Conservation (phyloP, 148 eudicot species). For the Vaccinium darrowii region DNA sequence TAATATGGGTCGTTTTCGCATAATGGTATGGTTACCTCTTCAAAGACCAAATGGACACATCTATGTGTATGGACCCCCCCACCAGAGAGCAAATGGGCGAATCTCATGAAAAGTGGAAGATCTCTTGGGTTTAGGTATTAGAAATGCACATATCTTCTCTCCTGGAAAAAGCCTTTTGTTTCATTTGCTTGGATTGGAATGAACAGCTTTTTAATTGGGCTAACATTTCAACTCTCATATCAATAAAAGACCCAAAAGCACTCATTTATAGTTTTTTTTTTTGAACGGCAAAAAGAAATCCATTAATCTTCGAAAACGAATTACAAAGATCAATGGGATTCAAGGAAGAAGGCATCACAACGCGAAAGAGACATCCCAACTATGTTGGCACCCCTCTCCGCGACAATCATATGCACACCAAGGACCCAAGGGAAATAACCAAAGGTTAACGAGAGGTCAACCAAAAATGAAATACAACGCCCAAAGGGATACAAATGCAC, state of each 20-base stretch:
- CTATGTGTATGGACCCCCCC: background rate
- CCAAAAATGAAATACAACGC: too few species aligned
- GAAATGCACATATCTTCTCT: background rate
- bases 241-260: background rate
- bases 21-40: background rate
- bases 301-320: too few species aligned
- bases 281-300: too few species aligned
- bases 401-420: too few species aligned
- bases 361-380: too few species aligned
- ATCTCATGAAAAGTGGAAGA: conserved; percentile 14
- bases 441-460: too few species aligned
- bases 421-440: too few species aligned
- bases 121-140: background rate
- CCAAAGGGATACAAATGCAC: too few species aligned
- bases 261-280: background rate
- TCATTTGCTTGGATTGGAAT: conserved; percentile 5
- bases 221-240: background rate
- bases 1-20: background rate
- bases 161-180: background rate
- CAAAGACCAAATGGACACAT: conserved; percentile 1
- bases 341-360: too few species aligned
- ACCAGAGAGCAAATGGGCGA: background rate
- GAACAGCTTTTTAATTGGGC: background rate
- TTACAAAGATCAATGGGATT: too few species aligned
- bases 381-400: too few species aligned